Base-by-base conservation (phyloP, 306 rosid species). In the Abrus pulchellus region DNA sequence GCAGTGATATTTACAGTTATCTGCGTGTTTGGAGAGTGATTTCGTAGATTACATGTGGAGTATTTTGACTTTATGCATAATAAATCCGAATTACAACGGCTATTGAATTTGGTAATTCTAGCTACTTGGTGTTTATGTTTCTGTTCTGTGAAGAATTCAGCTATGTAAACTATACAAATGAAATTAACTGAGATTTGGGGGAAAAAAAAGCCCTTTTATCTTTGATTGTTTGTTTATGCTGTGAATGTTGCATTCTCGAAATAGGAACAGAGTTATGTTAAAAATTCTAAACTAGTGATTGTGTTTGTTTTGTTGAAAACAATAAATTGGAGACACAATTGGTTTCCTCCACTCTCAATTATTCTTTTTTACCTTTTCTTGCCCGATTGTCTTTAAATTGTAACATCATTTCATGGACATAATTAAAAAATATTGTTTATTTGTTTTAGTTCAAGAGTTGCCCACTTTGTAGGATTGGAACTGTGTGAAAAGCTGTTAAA, bases 31-130 rank as follows among this genome's bases (percentile, higher is more conserved):
- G 62, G 68, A 20, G 41, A 70, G 61, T 30, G 27, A 47, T 70
- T 59, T 69, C 12, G 78, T 30, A 2, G 12, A 29, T 50, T n/a
- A 74, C 28, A 38, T 33, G 3, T 4, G 67, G 9, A 34, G 48
- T 63, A 1, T 2, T 36, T 47, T 41, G 55, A 72, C 11, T 28
- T 71, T 43, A 20, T 60, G 59, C 47, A 75, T 54, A 5, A 30
- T 12, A 44, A 8, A 1, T 33, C 34, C 33, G 59, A 30, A 59
- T 74, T 30, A 29, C 40, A 36, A 2, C 2, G 32, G 64, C 53
- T 41, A 40, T 74, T 74, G 53, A 34, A 74, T 56, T 54, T n/a
- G 62, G 28, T 62, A 28, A 27, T 48, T 61, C 40, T 76, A 12
- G 33, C 20, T 79, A 3, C 4, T 7, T n/a, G 70, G 9, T 7